Base-by-base conservation (phyloP, 2,329 filamentous ascomycete species). In the Stagonosporopsis rhizophila region DNA sequence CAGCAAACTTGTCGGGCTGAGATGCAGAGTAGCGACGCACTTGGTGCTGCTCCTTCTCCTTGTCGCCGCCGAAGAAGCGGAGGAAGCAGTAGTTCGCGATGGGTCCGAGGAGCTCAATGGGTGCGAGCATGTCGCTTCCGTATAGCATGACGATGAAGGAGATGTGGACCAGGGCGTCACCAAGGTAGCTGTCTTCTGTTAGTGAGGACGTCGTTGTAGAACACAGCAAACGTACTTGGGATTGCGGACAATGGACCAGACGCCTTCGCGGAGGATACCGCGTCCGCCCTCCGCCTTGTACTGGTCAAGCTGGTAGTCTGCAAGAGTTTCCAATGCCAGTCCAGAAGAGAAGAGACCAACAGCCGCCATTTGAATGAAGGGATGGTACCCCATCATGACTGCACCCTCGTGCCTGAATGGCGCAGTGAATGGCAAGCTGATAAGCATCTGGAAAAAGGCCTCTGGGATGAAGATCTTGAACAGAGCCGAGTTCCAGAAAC, bases 161-260 rank as follows among this genome's bases (percentile, higher is more conserved):
- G 42, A 83, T 65, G 64, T 88, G 85, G 9, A 85, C 79, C 4
- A 87, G 76, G 2, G 81, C 78, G 53, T 87, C 85, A 2, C 85
- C 85, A n/a, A 87, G 80, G 65, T 87, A 87, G 74, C 84, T 86
- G 46, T 3, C n/a, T 4, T 14, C 6, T 25, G 28, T 60, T 30
- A 46, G 20, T 12, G 23, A 48, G 40, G 52, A 54, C 48, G 35
- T 5, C 7, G 17, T 17, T 7, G 37, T 11, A 23, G 12, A 19
- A 34, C 37, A 35, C 14, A n/a, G 8, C n/a, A 7, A 17, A 75
- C 82, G 70, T 76, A 86, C 84, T 87, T 87, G 0, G 85, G 85
- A 72, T 87, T 84, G 44, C 85, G 75, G 23, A 87, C 84, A 28
- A 87, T 79, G 62, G 83, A 84, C 83, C 84, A 87, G 27, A 87